Evolutionary conservation across 495 filamentous ascomycete genomes (phyloP).

Genomic region (Xylaria grammica): DNA sequence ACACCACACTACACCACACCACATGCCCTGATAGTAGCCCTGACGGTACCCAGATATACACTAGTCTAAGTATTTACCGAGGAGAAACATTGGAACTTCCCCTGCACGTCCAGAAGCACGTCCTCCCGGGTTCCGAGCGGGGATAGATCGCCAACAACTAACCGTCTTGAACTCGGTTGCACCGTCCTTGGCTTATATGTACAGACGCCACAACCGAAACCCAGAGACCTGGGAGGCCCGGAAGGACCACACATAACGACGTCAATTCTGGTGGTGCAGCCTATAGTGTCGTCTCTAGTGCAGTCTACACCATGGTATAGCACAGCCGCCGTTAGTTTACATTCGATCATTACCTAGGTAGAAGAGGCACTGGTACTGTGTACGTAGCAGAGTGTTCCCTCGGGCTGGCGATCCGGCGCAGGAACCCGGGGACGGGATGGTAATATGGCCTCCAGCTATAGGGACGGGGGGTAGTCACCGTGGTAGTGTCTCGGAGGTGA

Average conservation of each 20-base stretch:
- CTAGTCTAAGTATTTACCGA: too few species aligned
- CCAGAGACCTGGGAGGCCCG: conserved; percentile 6
- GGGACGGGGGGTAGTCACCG: too few species aligned
- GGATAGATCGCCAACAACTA: background rate
- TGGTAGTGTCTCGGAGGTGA: too few species aligned
- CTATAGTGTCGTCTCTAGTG: too few species aligned
- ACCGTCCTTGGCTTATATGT: conserved; percentile 10
- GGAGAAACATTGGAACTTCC: too few species aligned
- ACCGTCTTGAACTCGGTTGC: conserved; percentile 16
- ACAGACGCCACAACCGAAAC: conserved; percentile 21
- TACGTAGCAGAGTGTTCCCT: too few species aligned
- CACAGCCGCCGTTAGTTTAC: background rate
- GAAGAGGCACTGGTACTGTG: background rate
- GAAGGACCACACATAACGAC: conserved; percentile 23
- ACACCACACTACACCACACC: too few species aligned
- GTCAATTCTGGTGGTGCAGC: too few species aligned
- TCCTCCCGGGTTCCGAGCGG: conserved; percentile 10
- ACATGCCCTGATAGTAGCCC: too few species aligned
- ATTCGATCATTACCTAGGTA: background rate
- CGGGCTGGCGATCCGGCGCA: conserved; percentile 1
- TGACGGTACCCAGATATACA: too few species aligned
- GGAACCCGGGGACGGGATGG: conserved; percentile 7
- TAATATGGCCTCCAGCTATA: conserved; percentile 1
- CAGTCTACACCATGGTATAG: background rate
- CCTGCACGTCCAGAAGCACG: too few species aligned